A percentile compares a stretch with the other conserved stretches of the same genome.
Conservation (phyloP, 495 filamentous ascomycete species). For the Podospora pseudopauciseta region DNA sequence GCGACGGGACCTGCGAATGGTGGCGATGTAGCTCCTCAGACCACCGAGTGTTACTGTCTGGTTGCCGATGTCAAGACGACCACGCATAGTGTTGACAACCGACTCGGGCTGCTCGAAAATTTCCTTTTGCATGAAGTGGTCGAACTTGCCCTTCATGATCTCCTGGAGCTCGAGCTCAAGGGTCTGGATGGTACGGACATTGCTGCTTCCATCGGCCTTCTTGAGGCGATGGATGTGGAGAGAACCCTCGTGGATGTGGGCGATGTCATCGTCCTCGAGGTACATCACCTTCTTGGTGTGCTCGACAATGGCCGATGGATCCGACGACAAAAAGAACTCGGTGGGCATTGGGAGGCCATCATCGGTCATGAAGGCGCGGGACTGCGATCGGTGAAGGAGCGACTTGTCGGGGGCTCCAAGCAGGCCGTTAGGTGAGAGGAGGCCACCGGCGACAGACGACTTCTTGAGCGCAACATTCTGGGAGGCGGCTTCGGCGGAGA, state of each 20-base stretch:
- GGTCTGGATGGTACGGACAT: constrained; percentile 95
- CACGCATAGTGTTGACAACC: constrained; percentile 99
- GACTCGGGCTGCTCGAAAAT: constrained; percentile 99
- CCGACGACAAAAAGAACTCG: constrained; percentile 97
- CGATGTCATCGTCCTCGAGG: constrained; percentile 98
- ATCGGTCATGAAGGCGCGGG: constrained; percentile 95
- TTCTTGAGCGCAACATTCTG: constrained; percentile 97
- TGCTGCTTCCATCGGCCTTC: constrained; percentile 94
- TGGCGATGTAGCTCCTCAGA: constrained; percentile 89
- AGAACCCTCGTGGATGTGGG: constrained; percentile 97
- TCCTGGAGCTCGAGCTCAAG: constrained; percentile 98
- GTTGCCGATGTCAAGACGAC: constrained; percentile 87
- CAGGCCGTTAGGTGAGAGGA: constrained; percentile 62
- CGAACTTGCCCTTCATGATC: constrained; percentile 99
- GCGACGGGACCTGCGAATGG: constrained; percentile 90
- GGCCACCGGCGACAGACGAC: constrained; percentile 44
- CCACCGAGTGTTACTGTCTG: constrained; percentile 94
- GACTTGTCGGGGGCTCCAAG: constrained; percentile 93
- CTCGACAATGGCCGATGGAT: constrained; percentile 96
- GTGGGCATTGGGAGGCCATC: constrained; percentile 96
- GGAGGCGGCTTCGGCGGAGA: constrained; percentile 90
- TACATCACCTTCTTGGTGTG: constrained; percentile 99
- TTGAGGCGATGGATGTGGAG: constrained; percentile 97
- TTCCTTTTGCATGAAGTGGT: constrained; percentile 99
- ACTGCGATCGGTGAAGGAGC: constrained; percentile 94